These are phyloP conservation scores for Maudiozyma barnettii DNA, from an alignment of 805 yeast species.

Conservation along the genomic window DNA sequence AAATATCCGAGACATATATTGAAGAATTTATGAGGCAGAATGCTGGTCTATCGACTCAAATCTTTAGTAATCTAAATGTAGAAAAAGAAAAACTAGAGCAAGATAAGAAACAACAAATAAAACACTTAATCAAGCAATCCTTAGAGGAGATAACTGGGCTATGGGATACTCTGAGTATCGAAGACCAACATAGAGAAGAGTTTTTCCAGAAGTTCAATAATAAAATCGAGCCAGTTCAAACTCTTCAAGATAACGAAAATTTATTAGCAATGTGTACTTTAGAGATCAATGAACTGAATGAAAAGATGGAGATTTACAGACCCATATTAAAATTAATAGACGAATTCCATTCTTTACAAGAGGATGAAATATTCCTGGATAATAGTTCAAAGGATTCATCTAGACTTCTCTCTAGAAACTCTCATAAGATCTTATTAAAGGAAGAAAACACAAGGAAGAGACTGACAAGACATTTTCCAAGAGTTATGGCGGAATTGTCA, in stretches of 20 bases:
- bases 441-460: slow-evolving; percentile 73
- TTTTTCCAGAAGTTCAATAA: slow-evolving; percentile 34
- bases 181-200: slow-evolving; percentile 38
- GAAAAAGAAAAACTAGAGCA: slow-evolving; percentile 51
- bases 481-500: slow-evolving; percentile 44
- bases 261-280: slow-evolving; percentile 54
- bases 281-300: slow-evolving; percentile 46
- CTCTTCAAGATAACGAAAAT: slow-evolving; percentile 43
- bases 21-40: slow-evolving; percentile 35
- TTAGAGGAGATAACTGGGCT: slow-evolving; percentile 47
- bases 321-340: slow-evolving; percentile 49
- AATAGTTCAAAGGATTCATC: slow-evolving; percentile 74
- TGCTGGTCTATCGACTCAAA: slow-evolving; percentile 36
- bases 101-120: slow-evolving; percentile 55
- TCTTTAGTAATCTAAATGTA: slow-evolving; percentile 41
- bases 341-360: slow-evolving; percentile 43
- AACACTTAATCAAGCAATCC: slow-evolving; percentile 55
- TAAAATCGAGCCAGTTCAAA: slow-evolving; percentile 8
- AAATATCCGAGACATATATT: slow-evolving; percentile 36
- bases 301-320: slow-evolving; percentile 40
- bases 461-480: slow-evolving; percentile 60
- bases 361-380: slow-evolving; percentile 53
- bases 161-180: slow-evolving; percentile 56
- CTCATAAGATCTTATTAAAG: slow-evolving; percentile 65
- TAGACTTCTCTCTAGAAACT: slow-evolving; percentile 61